Conservation (phyloP, 2,329 filamentous ascomycete genomes). For the Ilyonectria mors-panacis region DNA sequence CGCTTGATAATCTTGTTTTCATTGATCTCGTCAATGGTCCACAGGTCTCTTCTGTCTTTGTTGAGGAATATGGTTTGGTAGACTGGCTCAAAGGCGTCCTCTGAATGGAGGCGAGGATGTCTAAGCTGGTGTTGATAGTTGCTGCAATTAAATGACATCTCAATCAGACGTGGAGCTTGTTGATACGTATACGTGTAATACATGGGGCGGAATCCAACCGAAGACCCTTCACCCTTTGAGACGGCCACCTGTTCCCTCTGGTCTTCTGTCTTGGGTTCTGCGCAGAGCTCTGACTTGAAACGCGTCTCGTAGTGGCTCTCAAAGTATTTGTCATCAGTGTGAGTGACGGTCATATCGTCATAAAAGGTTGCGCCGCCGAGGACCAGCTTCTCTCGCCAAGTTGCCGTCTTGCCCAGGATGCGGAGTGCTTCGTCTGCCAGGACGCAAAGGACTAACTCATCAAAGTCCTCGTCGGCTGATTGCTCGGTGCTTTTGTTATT, state of each 20-base stretch:
- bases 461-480: conserved; percentile 65
- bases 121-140: conserved; percentile 83
- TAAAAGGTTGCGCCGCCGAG: conserved; percentile 80
- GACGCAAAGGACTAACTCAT: conserved; percentile 77
- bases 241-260: conserved; percentile 58
- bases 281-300: conserved; percentile 67
- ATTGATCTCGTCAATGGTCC: conserved; percentile 73
- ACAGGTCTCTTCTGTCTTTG: conserved; percentile 68
- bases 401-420: conserved; percentile 70
- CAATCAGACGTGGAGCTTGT: conserved; percentile 69
- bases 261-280: conserved; percentile 59
- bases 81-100: conserved; percentile 67
- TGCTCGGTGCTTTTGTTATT: conserved; percentile 66
- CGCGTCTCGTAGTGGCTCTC: conserved; percentile 76
- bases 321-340: conserved; percentile 76
- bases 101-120: conserved; percentile 43
- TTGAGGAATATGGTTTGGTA: conserved; percentile 81
- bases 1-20: conserved; percentile 72
- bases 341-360: conserved; percentile 80
- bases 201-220: conserved; percentile 74
- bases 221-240: conserved; percentile 61
- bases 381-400: conserved; percentile 74
- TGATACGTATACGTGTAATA: conserved; percentile 75
- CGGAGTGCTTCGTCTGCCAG: conserved; percentile 75
- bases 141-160: conserved; percentile 82